These are phyloP conservation scores for Penicillium italicum DNA, from an alignment of 2,329 filamentous ascomycete species.

Conservation along the genomic window DNA sequence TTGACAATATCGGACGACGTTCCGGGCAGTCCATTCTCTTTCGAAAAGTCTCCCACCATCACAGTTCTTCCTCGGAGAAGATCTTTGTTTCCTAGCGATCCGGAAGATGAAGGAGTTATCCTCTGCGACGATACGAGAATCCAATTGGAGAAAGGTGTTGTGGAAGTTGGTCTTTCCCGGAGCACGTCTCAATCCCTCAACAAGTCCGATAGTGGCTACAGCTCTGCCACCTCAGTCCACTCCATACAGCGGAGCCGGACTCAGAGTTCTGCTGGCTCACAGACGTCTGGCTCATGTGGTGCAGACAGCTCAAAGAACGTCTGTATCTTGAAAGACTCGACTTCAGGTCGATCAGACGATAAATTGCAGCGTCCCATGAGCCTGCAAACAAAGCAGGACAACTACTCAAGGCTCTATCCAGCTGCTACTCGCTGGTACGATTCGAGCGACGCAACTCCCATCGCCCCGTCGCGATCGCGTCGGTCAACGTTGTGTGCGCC, in stretches of 20 bases:
- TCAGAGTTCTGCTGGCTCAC: conserved; percentile 28
- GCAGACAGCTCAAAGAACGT: conserved; percentile 12
- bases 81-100: conserved; percentile 16
- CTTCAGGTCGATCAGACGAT: neutral
- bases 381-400: conserved; percentile 16
- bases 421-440: conserved; percentile 17
- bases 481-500: conserved; percentile 25
- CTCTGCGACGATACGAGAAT: conserved; percentile 15
- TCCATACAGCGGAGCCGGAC: conserved; percentile 27
- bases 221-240: conserved; percentile 34
- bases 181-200: conserved; percentile 24
- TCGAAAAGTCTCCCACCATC: conserved; percentile 31
- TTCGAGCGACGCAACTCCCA: conserved; percentile 8
- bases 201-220: conserved; percentile 41
- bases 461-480: conserved; percentile 8
- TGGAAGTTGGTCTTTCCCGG: conserved; percentile 12
- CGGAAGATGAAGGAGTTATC: conserved; percentile 23
- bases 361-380: conserved; percentile 19
- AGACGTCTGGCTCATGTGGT: conserved; percentile 22
- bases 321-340: conserved; percentile 1
- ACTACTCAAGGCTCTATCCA: conserved; percentile 14
- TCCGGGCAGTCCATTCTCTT: conserved; percentile 35
- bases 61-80: conserved; percentile 6
- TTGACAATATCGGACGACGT: conserved; percentile 22
- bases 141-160: conserved; percentile 14